Evolutionary conservation across 495 filamentous ascomycete genomes (phyloP).

Genomic region (Pseudomonodictys pantanalensis): DNA sequence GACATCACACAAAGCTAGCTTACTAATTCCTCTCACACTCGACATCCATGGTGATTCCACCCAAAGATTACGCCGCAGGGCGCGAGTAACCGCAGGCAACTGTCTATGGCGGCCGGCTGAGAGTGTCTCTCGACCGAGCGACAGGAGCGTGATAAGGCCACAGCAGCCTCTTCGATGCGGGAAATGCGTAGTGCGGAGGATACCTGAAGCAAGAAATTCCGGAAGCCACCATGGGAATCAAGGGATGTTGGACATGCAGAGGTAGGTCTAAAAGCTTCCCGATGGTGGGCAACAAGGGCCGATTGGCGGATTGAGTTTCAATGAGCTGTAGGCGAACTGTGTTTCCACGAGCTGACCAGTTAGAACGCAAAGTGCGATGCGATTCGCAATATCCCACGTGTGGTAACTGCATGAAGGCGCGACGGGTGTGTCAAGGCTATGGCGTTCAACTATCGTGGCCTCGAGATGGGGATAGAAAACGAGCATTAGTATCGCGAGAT

Average conservation of each 20-base stretch:
- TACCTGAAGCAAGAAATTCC: too few species aligned
- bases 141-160: slow-evolving; percentile 8
- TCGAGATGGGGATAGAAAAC: slow-evolving; percentile 29
- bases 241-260: slow-evolving; percentile 35
- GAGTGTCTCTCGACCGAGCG: too few species aligned
- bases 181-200: too few species aligned
- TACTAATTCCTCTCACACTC: slow-evolving; percentile 3
- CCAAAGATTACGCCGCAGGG: too few species aligned
- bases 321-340: too few species aligned
- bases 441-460: slow-evolving; percentile 33
- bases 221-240: slow-evolving; percentile 21
- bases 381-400: slow-evolving; percentile 27
- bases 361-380: slow-evolving; percentile 35
- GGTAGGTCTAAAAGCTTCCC: slow-evolving; percentile 14
- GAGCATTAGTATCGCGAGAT: slow-evolving; percentile 28
- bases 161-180: slow-evolving; percentile 8
- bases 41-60: too few species aligned
- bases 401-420: too few species aligned
- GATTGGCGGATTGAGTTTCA: too few species aligned
- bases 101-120: too few species aligned
- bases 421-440: too few species aligned
- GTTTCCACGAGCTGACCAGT: neutral
- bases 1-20: slow-evolving; percentile 5
- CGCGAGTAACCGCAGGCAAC: too few species aligned
- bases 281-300: neutral